These are phyloP conservation scores for Leccinum subrobustum DNA, from an alignment of 1,284 basidiomycete genomes.

Conservation along the genomic window DNA sequence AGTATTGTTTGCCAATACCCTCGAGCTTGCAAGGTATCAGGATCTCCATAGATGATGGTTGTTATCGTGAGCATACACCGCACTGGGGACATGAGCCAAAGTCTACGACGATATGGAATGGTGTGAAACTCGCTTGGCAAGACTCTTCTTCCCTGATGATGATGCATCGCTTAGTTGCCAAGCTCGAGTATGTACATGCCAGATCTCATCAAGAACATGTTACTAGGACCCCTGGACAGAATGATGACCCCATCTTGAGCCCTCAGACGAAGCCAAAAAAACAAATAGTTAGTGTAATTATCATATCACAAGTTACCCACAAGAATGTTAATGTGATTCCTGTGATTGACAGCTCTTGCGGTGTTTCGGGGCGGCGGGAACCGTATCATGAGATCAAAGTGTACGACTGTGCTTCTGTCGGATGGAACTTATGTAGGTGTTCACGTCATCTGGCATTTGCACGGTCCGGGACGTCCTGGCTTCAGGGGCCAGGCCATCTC, in stretches of 20 bases:
- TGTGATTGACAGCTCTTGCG: not conserved
- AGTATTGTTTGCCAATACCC: not conserved
- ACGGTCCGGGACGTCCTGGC: not conserved
- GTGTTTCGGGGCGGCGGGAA: not conserved
- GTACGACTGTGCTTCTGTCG: not conserved
- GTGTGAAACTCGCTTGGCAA: not conserved
- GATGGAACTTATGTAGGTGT: not conserved
- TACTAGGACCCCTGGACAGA: not conserved
- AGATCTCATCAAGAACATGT: not conserved
- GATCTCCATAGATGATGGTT: not conserved
- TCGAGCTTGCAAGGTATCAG: not conserved
- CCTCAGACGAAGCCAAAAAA: too few species aligned
- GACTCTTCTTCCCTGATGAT: not conserved
- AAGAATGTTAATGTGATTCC: not conserved
- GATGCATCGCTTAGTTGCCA: not conserved
- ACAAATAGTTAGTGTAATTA: too few species aligned
- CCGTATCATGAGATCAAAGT: not conserved
- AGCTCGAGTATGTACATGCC: not conserved
- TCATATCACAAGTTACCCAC: not conserved
- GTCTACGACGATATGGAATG: not conserved
- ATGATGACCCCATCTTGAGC: not conserved
- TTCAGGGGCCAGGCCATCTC: not conserved
- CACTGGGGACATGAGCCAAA: not conserved
- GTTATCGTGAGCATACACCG: not conserved
- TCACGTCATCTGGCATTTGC: not conserved